These are phyloP conservation scores for Pseudozyma hubeiensis DNA, from an alignment of 1,284 basidiomycete genomes.

Conservation along the genomic window DNA sequence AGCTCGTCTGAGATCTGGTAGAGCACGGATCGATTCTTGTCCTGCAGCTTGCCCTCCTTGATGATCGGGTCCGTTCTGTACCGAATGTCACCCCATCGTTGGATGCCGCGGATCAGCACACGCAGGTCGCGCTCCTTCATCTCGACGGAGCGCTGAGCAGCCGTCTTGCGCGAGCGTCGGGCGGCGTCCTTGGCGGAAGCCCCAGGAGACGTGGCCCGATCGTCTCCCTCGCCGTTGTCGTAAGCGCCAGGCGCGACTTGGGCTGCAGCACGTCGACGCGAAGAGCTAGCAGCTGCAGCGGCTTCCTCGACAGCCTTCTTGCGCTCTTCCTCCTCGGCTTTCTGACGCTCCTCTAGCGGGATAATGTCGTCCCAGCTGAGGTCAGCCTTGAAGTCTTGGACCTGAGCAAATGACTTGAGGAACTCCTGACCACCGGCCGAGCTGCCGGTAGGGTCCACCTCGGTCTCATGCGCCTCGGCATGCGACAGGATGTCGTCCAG, in stretches of 20 bases:
- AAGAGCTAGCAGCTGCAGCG: slow-evolving; percentile 72
- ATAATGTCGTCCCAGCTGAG: slow-evolving; percentile 97
- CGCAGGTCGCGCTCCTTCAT: slow-evolving; percentile 96
- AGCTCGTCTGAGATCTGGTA: slow-evolving; percentile 92
- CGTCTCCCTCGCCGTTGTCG: slow-evolving; percentile 70
- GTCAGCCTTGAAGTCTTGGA: slow-evolving; percentile 98
- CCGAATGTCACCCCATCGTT: slow-evolving; percentile 97
- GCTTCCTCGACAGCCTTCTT: slow-evolving; percentile 76
- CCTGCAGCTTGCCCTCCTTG: slow-evolving; percentile 87
- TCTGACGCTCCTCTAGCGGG: slow-evolving; percentile 88
- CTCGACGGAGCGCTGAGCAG: slow-evolving; percentile 92
- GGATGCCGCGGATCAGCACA: slow-evolving; percentile 91
- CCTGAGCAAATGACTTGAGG: slow-evolving; percentile 91
- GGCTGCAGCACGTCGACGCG: slow-evolving; percentile 74
- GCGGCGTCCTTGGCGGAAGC: slow-evolving; percentile 70
- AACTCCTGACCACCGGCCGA: slow-evolving; percentile 97
- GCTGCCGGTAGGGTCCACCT: slow-evolving; percentile 76
- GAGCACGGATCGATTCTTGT: slow-evolving; percentile 94
- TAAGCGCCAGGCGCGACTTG: slow-evolving; percentile 79
- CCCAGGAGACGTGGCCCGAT: slow-evolving; percentile 54
- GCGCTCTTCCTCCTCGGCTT: slow-evolving; percentile 74
- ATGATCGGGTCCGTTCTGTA: slow-evolving; percentile 94
- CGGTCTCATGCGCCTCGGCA: slow-evolving; percentile 96
- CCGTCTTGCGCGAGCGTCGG: slow-evolving; percentile 73
- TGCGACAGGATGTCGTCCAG: slow-evolving; percentile 96